Evolutionary conservation across 163 green algal species (phyloP), one percentile per base, ranked within the genome.

Genomic region (Smithsoniella earleae): DNA sequence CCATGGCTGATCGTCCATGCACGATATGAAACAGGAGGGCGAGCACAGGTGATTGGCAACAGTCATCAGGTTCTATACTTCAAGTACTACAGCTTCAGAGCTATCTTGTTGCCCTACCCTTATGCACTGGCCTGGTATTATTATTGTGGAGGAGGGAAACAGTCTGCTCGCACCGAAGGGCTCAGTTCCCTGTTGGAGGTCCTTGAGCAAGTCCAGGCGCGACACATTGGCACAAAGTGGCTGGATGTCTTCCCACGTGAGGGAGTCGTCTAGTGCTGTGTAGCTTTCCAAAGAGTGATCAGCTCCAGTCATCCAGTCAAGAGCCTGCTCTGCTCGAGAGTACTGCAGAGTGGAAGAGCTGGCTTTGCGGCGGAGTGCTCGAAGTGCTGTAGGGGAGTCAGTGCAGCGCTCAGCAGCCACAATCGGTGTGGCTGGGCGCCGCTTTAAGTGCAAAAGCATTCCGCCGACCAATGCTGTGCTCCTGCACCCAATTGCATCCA

Each of bases 101-200:
- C n/a, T n/a, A n/a, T n/a, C n/a, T n/a, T n/a, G n/a, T n/a, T n/a
- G n/a, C n/a, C n/a, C n/a, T n/a, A n/a, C n/a, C n/a, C n/a, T n/a
- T n/a, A n/a, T n/a, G n/a, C n/a, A n/a, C n/a, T n/a, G n/a, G n/a
- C n/a, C n/a, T n/a, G n/a, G n/a, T n/a, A n/a, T n/a, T n/a, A n/a
- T n/a, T n/a, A n/a, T n/a, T n/a, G n/a, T n/a, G n/a, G n/a, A n/a
- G n/a, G n/a, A n/a, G n/a, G n/a, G n/a, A n/a, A n/a, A n/a, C n/a
- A n/a, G n/a, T n/a, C n/a, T n/a, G n/a, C n/a, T n/a, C 55, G 13
- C 55, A 66, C 55, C 55, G 10, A 66, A 66, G 16, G 55, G 55
- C 22, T 66, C 55, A 37, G 55, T 66, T 28, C 55, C 55, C 4
- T 31, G 3, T 8, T 66, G 55, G 3, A 66, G 55, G 16, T 66